These are phyloP conservation scores for Candida alai DNA, from an alignment of 805 yeast species.

Conservation along the genomic window DNA sequence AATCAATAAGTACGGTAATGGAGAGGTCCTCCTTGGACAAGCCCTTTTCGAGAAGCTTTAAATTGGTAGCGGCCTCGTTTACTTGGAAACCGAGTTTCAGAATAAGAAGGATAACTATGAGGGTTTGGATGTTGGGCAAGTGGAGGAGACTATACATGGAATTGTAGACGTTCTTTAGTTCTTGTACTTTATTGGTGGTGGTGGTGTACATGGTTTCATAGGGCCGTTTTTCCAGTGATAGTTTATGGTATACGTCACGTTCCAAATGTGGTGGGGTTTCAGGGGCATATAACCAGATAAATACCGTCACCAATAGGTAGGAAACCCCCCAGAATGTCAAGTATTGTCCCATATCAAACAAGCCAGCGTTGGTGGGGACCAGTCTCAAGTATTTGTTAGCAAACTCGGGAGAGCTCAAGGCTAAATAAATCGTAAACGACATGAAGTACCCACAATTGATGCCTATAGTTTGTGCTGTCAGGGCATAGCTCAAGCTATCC, in stretches of 20 bases:
- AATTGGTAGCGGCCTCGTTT: conserved; percentile 92
- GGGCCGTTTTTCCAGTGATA: conserved; percentile 16
- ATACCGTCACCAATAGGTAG: conserved; percentile 63
- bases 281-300: conserved; percentile 54
- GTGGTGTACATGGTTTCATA: conserved; percentile 24
- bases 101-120: conserved; percentile 69
- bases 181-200: conserved; percentile 13
- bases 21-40: conserved; percentile 91
- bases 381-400: conserved; percentile 78
- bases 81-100: conserved; percentile 93
- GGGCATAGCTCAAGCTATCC: conserved; percentile 80
- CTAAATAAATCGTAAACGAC: conserved; percentile 86
- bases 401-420: conserved; percentile 88
- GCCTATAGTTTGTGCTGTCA: conserved; percentile 97
- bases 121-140: conserved; percentile 65
- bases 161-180: conserved; percentile 51
- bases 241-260: conserved; percentile 24
- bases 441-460: conserved; percentile 89
- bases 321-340: conserved; percentile 72
- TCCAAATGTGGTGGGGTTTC: conserved; percentile 65
- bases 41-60: conserved; percentile 87
- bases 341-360: conserved; percentile 70
- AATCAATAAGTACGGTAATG: conserved; percentile 86
- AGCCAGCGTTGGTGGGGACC: conserved; percentile 58
- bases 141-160: conserved; percentile 69